These are phyloP conservation scores for Nemania diffusa DNA, from an alignment of 2,329 filamentous ascomycete species.

Conservation along the genomic window DNA sequence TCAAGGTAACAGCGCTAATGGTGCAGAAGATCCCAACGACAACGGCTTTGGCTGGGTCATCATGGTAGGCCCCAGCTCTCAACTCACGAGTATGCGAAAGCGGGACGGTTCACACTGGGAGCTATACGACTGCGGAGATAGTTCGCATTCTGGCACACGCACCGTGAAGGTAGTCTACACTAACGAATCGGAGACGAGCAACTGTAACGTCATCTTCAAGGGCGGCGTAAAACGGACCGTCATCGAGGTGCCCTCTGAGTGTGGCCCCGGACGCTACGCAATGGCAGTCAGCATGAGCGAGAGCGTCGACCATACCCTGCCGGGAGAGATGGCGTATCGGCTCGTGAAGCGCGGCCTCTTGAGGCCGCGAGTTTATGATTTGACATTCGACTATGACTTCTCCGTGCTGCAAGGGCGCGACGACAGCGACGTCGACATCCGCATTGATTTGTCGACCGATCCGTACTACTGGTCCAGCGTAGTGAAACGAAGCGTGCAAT, in stretches of 20 bases:
- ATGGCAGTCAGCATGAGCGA: constrained; percentile 44
- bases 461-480: constrained; percentile 50
- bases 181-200: constrained; percentile 46
- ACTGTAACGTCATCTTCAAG: constrained; percentile 51
- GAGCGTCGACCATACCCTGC: constrained; percentile 36
- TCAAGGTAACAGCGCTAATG: constrained; percentile 27
- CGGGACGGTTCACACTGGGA: constrained; percentile 57
- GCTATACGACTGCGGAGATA: constrained; percentile 51
- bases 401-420: constrained; percentile 44
- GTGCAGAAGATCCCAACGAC: constrained; percentile 40
- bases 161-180: constrained; percentile 52
- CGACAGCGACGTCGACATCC: constrained; percentile 46
- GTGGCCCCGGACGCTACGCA: constrained; percentile 53
- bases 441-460: constrained; percentile 53
- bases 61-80: constrained; percentile 46
- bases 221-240: constrained; percentile 52
- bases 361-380: constrained; percentile 45
- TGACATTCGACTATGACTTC: constrained; percentile 55
- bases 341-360: constrained; percentile 17
- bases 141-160: constrained; percentile 45
- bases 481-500: no score
- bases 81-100: constrained; percentile 49
- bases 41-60: constrained; percentile 48
- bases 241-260: constrained; percentile 52
- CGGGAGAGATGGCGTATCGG: constrained; percentile 18